A percentile compares a stretch with the other conserved stretches of the same genome.
Conservation (phyloP, 2,329 filamentous ascomycete species). For the Westerdykella aurantiaca region DNA sequence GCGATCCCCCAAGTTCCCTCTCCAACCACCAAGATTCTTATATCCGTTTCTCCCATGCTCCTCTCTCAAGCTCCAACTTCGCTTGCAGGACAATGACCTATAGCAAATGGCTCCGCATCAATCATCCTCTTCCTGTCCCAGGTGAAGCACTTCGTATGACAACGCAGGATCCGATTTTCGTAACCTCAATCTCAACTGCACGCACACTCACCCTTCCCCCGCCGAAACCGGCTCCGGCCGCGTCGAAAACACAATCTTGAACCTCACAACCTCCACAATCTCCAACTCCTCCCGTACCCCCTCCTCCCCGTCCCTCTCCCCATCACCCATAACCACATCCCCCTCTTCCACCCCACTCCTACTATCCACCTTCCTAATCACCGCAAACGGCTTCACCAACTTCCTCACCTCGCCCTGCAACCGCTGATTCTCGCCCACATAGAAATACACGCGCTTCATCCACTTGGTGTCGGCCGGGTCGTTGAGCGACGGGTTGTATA, state of each 20-base stretch:
- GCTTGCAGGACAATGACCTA: no score
- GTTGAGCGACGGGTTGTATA: slow-evolving; percentile 53
- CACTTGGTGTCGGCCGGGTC: slow-evolving; percentile 57
- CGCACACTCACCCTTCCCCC: no score
- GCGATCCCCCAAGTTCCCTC: no score
- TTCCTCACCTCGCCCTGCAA: slow-evolving; percentile 89
- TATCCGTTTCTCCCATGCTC: no score
- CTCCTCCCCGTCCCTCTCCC: slow-evolving; percentile 12
- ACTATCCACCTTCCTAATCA: slow-evolving; percentile 69
- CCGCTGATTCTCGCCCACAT: slow-evolving; percentile 81
- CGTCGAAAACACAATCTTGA: slow-evolving; percentile 77
- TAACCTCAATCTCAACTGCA: no score
- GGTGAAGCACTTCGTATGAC: no score
- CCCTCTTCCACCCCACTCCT: slow-evolving; percentile 20
- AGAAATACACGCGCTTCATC: slow-evolving; percentile 88
- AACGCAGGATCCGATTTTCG: no score
- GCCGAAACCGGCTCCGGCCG: slow-evolving; percentile 71
- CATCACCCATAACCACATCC: slow-evolving; percentile 26
- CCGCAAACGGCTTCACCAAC: slow-evolving; percentile 67
- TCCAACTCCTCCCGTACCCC: slow-evolving; percentile 54
- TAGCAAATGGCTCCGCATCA: no score
- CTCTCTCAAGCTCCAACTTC: no score
- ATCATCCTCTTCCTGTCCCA: no score
- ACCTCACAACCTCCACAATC: slow-evolving; percentile 79
- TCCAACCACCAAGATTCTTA: no score